Conservation (phyloP, 129 eudicot species). For the Lonicera japonica region DNA sequence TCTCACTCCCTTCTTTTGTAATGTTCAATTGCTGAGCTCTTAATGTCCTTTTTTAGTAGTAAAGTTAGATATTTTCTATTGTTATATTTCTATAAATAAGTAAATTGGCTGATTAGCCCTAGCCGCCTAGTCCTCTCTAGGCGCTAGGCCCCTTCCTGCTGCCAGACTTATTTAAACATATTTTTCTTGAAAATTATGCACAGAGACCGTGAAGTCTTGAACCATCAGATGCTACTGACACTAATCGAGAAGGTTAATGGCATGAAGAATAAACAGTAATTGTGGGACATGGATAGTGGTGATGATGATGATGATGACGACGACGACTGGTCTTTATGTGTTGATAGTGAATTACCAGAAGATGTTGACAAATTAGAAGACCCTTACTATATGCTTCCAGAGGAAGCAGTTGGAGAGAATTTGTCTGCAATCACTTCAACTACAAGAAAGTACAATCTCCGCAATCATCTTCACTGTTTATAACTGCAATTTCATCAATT, state of each 20-base stretch:
- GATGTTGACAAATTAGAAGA: constrained; percentile 42
- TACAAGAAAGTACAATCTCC: constrained; percentile 14
- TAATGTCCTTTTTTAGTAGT: too few species aligned
- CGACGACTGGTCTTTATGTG: constrained; percentile 55
- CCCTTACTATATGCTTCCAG: constrained; percentile 40
- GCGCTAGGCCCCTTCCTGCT: too few species aligned
- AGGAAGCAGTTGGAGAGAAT: constrained; percentile 32
- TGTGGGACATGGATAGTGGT: constrained; percentile 37
- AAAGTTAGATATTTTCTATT: too few species aligned
- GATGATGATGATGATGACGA: constrained; percentile 44
- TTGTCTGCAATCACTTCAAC: constrained; percentile 6
- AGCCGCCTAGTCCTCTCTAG: too few species aligned
- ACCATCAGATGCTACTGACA: constrained; percentile 50
- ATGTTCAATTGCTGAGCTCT: too few species aligned
- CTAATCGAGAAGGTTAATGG: constrained; percentile 52
- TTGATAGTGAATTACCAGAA: constrained; percentile 55
- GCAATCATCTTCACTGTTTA: not conserved
- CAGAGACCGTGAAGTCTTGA: constrained; percentile 71
- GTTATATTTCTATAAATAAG: too few species aligned
- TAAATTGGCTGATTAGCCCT: too few species aligned
- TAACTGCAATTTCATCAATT: not conserved
- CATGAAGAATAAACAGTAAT: constrained; percentile 22
- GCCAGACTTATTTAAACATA: too few species aligned
- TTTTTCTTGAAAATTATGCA: constrained; percentile 13
- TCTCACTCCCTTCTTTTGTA: too few species aligned